phyloP scores from a whole-genome alignment of 331 rosid genomes.

The Quercus tomentella region DNA sequence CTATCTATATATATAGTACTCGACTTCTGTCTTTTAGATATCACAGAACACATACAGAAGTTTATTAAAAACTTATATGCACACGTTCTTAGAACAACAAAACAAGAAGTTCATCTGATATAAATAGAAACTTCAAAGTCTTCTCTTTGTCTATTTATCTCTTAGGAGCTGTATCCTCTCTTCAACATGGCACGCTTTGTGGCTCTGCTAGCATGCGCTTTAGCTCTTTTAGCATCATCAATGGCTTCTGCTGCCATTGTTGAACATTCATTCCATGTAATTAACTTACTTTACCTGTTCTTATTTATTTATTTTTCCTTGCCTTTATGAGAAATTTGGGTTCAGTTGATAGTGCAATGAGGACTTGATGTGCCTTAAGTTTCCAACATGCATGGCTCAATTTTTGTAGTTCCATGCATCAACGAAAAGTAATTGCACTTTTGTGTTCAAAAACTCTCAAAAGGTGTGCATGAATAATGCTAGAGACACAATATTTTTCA shows the following conservation, averaged over 20 bases:
- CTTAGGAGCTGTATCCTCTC: not conserved
- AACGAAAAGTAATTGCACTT: too few relatives aligned
- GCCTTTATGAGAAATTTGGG: not conserved
- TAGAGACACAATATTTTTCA: too few relatives aligned
- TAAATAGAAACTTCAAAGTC: not conserved
- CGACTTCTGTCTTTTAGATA: not conserved
- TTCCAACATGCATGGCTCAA: too few relatives aligned
- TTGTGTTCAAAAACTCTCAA: too few relatives aligned
- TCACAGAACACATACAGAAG: not conserved
- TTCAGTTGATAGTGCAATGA: not conserved
- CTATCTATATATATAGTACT: not conserved
- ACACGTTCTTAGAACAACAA: not conserved
- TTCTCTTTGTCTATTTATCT: not conserved
- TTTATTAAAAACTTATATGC: not conserved
- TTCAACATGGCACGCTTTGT: constrained; percentile 16
- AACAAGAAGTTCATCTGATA: not conserved
- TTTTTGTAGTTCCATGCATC: too few relatives aligned
- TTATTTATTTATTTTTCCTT: not conserved
- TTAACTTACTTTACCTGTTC: not conserved
- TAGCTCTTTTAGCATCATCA: constrained; percentile 27
- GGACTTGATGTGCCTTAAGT: too few relatives aligned
- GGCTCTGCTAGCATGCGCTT: constrained; percentile 22
- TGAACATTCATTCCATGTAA: constrained; percentile 37
- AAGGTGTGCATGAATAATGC: too few relatives aligned
- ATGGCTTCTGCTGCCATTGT: constrained; percentile 34